These are phyloP conservation scores for Abrus precatorius DNA, from an alignment of 306 rosid genomes.

Conservation along the genomic window DNA sequence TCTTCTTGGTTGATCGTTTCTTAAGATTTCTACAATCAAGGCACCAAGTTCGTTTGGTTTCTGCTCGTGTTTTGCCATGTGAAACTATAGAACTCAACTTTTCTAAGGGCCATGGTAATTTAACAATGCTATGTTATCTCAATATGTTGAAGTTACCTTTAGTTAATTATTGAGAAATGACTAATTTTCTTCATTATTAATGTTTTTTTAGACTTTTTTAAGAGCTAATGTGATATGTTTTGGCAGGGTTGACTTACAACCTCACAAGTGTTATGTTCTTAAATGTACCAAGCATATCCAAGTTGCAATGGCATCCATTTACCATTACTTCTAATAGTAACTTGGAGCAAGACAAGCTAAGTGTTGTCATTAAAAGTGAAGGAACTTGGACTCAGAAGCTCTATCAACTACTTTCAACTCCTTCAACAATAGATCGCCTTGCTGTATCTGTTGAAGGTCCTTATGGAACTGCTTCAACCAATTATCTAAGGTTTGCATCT, in stretches of 20 bases:
- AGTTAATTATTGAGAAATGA: conserved; percentile 26
- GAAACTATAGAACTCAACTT: conserved; percentile 79
- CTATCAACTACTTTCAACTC: conserved; percentile 64
- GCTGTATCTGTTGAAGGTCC: conserved; percentile 84
- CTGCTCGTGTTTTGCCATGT: conserved; percentile 71
- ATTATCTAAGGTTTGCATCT: conserved; percentile 61
- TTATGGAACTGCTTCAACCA: conserved; percentile 70
- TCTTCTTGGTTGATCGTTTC: conserved; percentile 81
- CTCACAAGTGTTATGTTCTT: conserved; percentile 80
- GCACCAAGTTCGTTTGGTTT: conserved; percentile 54
- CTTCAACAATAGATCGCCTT: conserved; percentile 57
- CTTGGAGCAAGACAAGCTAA: conserved; percentile 68
- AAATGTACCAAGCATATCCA: conserved; percentile 78
- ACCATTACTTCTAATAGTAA: conserved; percentile 74
- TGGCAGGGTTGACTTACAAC: conserved; percentile 68
- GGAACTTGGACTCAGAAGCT: conserved; percentile 82
- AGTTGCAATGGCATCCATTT: conserved; percentile 96
- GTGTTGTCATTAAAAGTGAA: conserved; percentile 72
- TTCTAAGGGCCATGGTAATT: conserved; percentile 66
- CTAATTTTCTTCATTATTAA: background rate
- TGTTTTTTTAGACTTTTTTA: background rate
- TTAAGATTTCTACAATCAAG: conserved; percentile 74
- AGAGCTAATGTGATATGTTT: background rate
- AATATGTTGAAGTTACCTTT: background rate
- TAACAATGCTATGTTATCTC: background rate